Evolutionary conservation across 1,284 basidiomycete species (phyloP).

Genomic region (Puccinia polysora): DNA sequence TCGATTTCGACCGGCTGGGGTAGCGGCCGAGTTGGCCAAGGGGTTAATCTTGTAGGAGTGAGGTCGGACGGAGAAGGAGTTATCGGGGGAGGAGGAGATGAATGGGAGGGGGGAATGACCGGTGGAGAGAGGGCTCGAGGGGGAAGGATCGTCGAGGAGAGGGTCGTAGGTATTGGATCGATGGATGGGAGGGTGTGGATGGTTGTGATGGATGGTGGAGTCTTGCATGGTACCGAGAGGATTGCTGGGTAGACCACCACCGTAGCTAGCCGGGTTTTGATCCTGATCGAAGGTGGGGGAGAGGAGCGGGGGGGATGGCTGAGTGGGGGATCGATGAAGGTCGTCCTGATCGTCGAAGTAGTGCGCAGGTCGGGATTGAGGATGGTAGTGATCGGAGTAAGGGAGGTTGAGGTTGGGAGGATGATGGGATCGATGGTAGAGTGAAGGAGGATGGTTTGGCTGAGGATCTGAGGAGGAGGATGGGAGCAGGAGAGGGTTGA

Average conservation of each 20-base stretch:
- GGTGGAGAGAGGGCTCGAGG: neutral
- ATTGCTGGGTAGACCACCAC: slow-evolving; percentile 33
- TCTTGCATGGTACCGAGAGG: slow-evolving; percentile 37
- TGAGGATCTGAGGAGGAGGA: neutral
- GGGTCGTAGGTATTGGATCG: neutral
- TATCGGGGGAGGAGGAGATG: neutral
- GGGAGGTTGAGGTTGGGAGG: too few relatives aligned
- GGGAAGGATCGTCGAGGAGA: neutral
- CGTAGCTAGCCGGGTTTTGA: slow-evolving; percentile 35
- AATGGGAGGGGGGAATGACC: neutral
- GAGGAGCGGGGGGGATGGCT: neutral
- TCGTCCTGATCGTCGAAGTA: neutral
- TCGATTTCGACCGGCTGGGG: neutral
- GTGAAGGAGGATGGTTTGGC: neutral
- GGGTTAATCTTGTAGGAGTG: neutral
- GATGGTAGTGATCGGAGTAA: too few relatives aligned
- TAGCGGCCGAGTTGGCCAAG: neutral
- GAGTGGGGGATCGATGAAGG: neutral
- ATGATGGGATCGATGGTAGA: too few relatives aligned
- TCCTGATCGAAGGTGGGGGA: slow-evolving; percentile 22
- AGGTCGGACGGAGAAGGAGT: neutral
- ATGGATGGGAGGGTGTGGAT: neutral
- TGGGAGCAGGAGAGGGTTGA: neutral
- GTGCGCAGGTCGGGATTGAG: neutral
- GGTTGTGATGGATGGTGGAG: neutral